Percentiles rank a stretch among this genome's conserved stretches.
Conservation (phyloP, 148 eudicot species). For the Rhododendron griersonianum region DNA sequence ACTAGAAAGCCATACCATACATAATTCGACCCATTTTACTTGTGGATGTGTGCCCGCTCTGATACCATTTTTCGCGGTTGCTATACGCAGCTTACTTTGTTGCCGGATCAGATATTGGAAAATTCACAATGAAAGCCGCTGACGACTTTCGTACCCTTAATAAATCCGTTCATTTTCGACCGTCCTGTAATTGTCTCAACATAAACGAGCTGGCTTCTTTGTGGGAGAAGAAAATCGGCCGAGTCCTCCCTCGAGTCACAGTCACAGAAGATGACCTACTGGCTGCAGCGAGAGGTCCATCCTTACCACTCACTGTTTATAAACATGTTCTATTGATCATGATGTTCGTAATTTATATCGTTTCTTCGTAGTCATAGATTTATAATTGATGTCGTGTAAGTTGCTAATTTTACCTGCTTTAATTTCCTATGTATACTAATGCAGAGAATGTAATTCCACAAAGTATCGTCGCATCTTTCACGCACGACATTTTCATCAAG, state of each 20-base stretch:
- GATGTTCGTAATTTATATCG: too few species aligned
- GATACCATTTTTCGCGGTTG: background rate
- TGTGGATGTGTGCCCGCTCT: background rate
- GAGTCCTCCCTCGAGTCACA: slow-evolving; percentile 31
- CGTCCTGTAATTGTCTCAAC: slow-evolving; percentile 34
- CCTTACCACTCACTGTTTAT: background rate
- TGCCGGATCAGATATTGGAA: slow-evolving; percentile 42
- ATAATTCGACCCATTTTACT: background rate
- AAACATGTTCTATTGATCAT: background rate
- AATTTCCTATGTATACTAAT: background rate
- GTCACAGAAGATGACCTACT: slow-evolving; percentile 32
- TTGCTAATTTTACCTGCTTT: background rate
- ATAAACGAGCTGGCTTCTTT: slow-evolving; percentile 43
- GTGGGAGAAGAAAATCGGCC: slow-evolving; percentile 47
- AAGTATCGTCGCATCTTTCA: slow-evolving; percentile 41
- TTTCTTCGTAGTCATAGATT: background rate
- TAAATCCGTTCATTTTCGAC: slow-evolving; percentile 42
- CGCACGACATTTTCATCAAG: slow-evolving; percentile 46
- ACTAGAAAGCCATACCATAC: background rate
- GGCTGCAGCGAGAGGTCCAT: slow-evolving; percentile 30
- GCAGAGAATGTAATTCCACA: slow-evolving; percentile 30
- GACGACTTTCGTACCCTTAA: slow-evolving; percentile 35
- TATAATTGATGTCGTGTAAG: background rate
- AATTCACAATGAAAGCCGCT: slow-evolving; percentile 32
- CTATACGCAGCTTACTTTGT: slow-evolving; percentile 39